Base-by-base conservation (phyloP, 1,284 basidiomycete species). In the Ceratobasidium sp. region DNA sequence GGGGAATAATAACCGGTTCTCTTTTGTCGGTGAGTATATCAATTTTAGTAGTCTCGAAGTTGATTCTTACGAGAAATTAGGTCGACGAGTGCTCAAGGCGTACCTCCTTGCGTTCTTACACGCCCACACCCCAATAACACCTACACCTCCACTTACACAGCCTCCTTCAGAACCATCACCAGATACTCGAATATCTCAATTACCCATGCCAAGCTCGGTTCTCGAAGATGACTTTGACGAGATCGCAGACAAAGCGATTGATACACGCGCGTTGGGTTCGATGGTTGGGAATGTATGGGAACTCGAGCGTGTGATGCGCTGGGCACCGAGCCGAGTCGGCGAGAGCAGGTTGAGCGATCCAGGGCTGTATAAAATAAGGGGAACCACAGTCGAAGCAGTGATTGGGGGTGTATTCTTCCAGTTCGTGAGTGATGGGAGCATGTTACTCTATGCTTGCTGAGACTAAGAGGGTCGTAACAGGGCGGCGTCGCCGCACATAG, bases 361-460 rank as follows among this genome's bases (percentile, higher is more conserved):
- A 0, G 93, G 93, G 1, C 82, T 94, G 79, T 92, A 92, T 82
- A 94, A 94, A 82, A 90, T 94, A 38, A 89, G 92, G 81, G 93
- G 94, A 6, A 90, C 92, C 73, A 88, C 91, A 0, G 92, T 94
- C 2, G 89, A 92, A 80, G 93, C 92, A 0, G 86, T 94, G n/a
- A 84, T 94, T 46, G 93, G 93, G 38, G 93, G 91, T 1, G 88
- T 94, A 13, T 94, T 90, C 82, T 90, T 92, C 81, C 92, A 95
- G 86, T 93, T 91, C 83, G 93, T 94, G 81, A 81, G 92, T 89
- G 17, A 65, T 73, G 46, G n/a, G n/a, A n/a, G n/a, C n/a, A n/a
- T n/a, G n/a, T n/a, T n/a, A n/a, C n/a, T n/a, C n/a, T n/a, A n/a
- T n/a, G n/a, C n/a, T n/a, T n/a, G n/a, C n/a, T n/a, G n/a, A n/a